These are phyloP conservation scores for Oemleria cerasiformis DNA, from an alignment of 306 rosid genomes.

Conservation along the genomic window DNA sequence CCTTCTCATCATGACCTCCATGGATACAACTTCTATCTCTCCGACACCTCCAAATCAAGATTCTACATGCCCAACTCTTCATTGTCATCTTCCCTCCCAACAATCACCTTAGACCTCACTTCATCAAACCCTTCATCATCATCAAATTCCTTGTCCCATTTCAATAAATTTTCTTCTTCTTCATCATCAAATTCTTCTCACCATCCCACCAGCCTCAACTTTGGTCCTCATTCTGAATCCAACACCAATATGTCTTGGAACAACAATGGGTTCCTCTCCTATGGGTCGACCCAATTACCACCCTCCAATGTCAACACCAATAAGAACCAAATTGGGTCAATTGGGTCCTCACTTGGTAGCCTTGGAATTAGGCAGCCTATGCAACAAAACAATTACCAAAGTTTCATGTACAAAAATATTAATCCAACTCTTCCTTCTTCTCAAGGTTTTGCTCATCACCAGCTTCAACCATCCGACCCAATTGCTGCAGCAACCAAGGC, in stretches of 20 bases:
- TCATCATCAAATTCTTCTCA: conserved; percentile 37
- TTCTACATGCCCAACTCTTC: conserved; percentile 59
- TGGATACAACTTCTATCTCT: conserved; percentile 52
- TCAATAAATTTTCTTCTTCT: conserved; percentile 43
- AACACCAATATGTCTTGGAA: conserved; percentile 47
- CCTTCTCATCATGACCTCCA: conserved; percentile 34
- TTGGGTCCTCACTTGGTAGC: conserved; percentile 26
- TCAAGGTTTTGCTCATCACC: not conserved
- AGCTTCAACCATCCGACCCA: conserved; percentile 31
- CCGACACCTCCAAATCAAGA: conserved; percentile 44
- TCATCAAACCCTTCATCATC: conserved; percentile 53
- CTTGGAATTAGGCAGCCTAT: conserved; percentile 36
- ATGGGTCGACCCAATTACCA: conserved; percentile 11
- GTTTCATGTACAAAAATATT: conserved; percentile 40
- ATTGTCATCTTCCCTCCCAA: conserved; percentile 67
- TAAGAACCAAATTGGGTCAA: conserved; percentile 28
- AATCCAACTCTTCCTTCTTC: not conserved
- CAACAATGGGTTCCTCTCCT: conserved; percentile 44
- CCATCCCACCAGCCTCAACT: conserved; percentile 50
- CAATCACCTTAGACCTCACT: conserved; percentile 88
- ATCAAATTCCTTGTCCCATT: conserved; percentile 35
- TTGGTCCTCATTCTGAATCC: conserved; percentile 45
- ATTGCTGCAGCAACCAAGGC: conserved; percentile 92
- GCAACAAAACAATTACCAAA: conserved; percentile 38
- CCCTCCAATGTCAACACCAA: conserved; percentile 24